Evolutionary conservation across 306 rosid species (phyloP).

Genomic region (Cercis canadensis): DNA sequence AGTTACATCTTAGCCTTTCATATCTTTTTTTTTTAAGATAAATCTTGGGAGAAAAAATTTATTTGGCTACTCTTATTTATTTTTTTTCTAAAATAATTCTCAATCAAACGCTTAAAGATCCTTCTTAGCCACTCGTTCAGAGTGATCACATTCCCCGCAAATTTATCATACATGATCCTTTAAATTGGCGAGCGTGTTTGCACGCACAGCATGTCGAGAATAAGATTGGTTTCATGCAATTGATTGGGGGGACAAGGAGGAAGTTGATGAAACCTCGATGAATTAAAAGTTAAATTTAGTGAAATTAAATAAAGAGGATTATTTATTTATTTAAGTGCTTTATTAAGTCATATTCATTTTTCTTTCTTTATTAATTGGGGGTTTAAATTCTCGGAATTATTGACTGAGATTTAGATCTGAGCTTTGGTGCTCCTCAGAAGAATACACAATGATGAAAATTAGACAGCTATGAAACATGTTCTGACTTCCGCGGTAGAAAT

Average conservation of each 20-base stretch:
- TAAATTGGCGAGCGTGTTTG: not conserved
- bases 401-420: slow-evolving; percentile 39
- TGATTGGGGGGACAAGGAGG: slow-evolving; percentile 27
- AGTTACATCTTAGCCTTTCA: too few relatives aligned
- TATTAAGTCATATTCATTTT: not conserved
- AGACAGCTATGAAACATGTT: not conserved
- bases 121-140: too few relatives aligned
- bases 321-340: not conserved
- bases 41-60: too few relatives aligned
- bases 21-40: too few relatives aligned
- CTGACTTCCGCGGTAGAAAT: not conserved
- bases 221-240: not conserved
- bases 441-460: not conserved
- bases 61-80: too few relatives aligned
- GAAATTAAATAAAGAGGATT: slow-evolving; percentile 17
- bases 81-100: too few relatives aligned
- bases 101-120: too few relatives aligned
- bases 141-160: not conserved
- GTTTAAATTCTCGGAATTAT: slow-evolving; percentile 28
- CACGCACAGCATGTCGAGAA: slow-evolving; percentile 29
- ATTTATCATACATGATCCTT: not conserved
- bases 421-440: not conserved
- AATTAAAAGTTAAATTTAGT: slow-evolving; percentile 2
- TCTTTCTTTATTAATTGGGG: slow-evolving; percentile 3
- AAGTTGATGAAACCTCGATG: slow-evolving; percentile 27